A percentile compares a stretch with the other conserved stretches of the same genome.
These are phyloP conservation scores for Trypanosoma melophagium DNA, from an alignment of 208 protist species.

Conservation along the genomic window DNA sequence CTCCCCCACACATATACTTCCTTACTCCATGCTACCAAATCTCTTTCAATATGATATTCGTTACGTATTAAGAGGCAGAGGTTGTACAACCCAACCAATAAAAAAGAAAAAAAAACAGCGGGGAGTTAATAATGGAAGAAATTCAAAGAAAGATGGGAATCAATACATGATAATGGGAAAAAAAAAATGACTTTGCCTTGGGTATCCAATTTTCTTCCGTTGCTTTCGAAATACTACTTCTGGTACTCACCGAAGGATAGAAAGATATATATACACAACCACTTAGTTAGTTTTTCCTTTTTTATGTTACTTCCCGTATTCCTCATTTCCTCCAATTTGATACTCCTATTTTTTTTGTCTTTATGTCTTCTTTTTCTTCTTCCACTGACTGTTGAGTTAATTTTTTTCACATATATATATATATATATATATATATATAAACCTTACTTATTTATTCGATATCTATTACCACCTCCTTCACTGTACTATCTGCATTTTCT, in stretches of 20 bases:
- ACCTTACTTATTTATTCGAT: too few relatives aligned
- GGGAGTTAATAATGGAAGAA: constrained; percentile 14
- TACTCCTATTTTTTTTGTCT: constrained; percentile 24
- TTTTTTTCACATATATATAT: too few relatives aligned
- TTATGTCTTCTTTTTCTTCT: constrained; percentile 36
- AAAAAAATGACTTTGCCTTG: too few relatives aligned
- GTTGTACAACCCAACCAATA: not conserved
- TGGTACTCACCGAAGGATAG: too few relatives aligned
- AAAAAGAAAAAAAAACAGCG: not conserved
- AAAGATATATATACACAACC: too few relatives aligned
- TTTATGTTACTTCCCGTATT: too few relatives aligned
- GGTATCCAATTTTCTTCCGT: not conserved
- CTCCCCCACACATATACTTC: not conserved
- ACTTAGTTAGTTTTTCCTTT: too few relatives aligned
- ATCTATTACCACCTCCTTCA: constrained; percentile 34
- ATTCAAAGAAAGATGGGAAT: constrained; percentile 9
- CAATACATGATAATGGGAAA: not conserved
- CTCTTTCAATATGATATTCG: not conserved
- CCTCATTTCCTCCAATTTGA: too few relatives aligned
- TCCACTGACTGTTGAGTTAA: too few relatives aligned
- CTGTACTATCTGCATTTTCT: not conserved
- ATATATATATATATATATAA: too few relatives aligned
- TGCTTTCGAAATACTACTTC: too few relatives aligned
- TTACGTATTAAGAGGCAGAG: not conserved
- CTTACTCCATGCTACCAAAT: not conserved